Evolutionary conservation across 768 basidiomycete genomes (phyloP), one percentile per base, ranked within the genome.

Genomic region (Lentinula sp.): DNA sequence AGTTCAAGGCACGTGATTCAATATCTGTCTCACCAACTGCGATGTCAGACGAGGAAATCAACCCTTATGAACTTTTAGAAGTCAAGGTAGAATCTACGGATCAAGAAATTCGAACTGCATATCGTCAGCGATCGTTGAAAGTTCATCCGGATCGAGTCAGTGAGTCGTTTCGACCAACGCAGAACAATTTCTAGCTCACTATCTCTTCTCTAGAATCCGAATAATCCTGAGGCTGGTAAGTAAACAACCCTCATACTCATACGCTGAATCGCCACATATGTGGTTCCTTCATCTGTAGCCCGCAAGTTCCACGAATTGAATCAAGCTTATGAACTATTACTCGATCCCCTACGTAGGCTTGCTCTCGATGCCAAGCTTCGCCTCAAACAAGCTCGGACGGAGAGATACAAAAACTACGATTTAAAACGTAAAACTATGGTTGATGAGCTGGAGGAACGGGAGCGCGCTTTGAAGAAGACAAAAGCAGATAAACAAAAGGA

Each of bases 251-350:
- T 43, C 16, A 18, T 55, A 6, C 4, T 28, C 23, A 13, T n/a
- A 6, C 23, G 28, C 36, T 51, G 37, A 12, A 39, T 49, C 12
- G 13, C 28, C 4, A 1, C 16, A 52, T 52, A 28, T n/a, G 23
- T n/a, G 43, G 32, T 28, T 48, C 15, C 23, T 35, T 33, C 6
- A 59, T 33, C n/a, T 48, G 33, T 61, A 85, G 88, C 88, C 2
- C 81, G 85, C 60, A 89, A 91, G 69, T 93, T 94, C 68, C 91
- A 94, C 69, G 90, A 90, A 60, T 82, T 94, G 53, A 93, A 88
- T 59, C 84, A 85, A 62, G 90, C 91, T 0, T 89, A 91, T 66
- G 87, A 92, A 69, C 77, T 92, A 1, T 77, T 94, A 6, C 86
- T 93, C 60, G 92, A 93, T 66, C 91, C 91, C 4, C 73, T 90